Base-by-base conservation (phyloP, 768 basidiomycete genomes). In the Kwoniella europaea region DNA sequence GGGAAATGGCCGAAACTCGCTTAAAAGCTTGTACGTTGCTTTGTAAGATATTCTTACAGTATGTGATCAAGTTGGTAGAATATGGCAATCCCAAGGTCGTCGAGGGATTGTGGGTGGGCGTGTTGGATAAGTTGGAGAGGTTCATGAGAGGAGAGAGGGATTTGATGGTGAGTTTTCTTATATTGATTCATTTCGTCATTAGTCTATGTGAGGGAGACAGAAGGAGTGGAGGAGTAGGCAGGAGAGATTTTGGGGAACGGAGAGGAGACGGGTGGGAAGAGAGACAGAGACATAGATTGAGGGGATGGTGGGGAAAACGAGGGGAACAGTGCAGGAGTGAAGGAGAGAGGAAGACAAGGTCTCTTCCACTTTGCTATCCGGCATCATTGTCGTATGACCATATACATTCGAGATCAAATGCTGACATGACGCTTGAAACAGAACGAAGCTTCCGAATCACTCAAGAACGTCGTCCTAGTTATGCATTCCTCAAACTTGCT, bases 1-100 rank as follows among this genome's bases (percentile, higher is more conserved):
- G 88, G 73, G 94, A 93, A 35, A 92, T 98, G 89, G 88, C 91
- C 3, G 96, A 98, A 85, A 95, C 93, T 9, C 88, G 96, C 3
- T 82, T 98, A 43, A 88, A 92, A 35, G 94, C 92, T 4, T 91
- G 91, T 35, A 92, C 91, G n/a, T 85, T 98, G 67, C 86, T 97
- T 43, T 97, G 94, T 87, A 97, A 97, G 85, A 89, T 90, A 12
- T 98, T 99, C 85, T 91, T 98, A 88, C 93, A 96, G 76, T 91
- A 94, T 69, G 91, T 94, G 73, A 86, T 93, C 53, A 88, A 91
- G 13, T 90, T 93, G 65, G 88, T 85, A 57, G 86, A 87, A 71
- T 67, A 62, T 22, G 85, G 84, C 12, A 85, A 87, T 54, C 85
- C 69, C 13, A 61, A 61, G 7, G 6, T n/a, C 0, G 92, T 81